These are phyloP conservation scores for Dictyostelium purpureum DNA, from an alignment of 78 protist genomes.

Conservation along the genomic window DNA sequence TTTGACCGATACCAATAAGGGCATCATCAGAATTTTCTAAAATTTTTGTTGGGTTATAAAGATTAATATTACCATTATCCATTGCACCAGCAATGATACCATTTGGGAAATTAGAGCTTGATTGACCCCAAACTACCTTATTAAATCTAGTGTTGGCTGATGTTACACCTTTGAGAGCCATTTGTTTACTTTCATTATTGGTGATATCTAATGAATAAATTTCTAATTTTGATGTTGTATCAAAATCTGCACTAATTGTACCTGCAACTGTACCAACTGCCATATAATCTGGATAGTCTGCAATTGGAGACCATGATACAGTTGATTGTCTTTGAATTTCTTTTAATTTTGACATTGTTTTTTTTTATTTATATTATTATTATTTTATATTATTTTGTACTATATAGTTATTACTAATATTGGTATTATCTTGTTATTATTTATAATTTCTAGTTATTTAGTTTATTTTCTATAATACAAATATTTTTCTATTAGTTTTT, in stretches of 20 bases:
- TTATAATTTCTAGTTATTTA: too few relatives aligned
- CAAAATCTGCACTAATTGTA: constrained; percentile 79
- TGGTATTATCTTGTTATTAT: too few relatives aligned
- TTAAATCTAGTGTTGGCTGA: constrained; percentile 45
- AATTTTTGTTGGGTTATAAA: constrained; percentile 86
- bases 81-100: constrained; percentile 88
- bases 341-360: constrained; percentile 71
- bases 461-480: too few relatives aligned
- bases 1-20: constrained; percentile 69
- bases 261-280: constrained; percentile 79
- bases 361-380: not conserved
- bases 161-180: constrained; percentile 48
- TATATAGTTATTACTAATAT: too few relatives aligned
- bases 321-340: constrained; percentile 69
- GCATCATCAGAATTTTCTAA: constrained; percentile 37
- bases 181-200: not conserved
- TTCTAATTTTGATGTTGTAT: constrained; percentile 60
- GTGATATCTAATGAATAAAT: constrained; percentile 71
- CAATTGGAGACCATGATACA: constrained; percentile 58
- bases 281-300: constrained; percentile 26
- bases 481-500: too few relatives aligned
- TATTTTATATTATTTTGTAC: too few relatives aligned
- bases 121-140: constrained; percentile 70
- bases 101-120: not conserved
- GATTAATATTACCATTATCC: constrained; percentile 83